Base-by-base conservation (phyloP, 192 early-diverging fungal genomes). In the Coemansia reversa region DNA sequence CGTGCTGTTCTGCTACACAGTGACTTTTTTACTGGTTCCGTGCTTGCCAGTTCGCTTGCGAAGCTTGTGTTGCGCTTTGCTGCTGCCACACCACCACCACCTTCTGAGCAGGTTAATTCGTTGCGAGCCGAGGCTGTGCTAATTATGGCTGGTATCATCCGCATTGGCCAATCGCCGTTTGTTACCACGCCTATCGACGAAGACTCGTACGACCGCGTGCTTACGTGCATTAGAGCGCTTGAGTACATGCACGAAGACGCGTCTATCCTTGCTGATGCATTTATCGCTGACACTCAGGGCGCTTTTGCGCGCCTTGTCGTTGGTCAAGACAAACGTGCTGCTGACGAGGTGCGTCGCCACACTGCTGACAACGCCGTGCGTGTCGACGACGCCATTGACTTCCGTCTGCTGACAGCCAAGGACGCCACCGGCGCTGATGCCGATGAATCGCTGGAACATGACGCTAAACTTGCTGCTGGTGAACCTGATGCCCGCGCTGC, bases 111-210 rank as follows among this genome's bases (percentile, higher is more conserved):
- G 53, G 73, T 85, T 32, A 98, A 99, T 75, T 83, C 90, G 25
- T 86, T 92, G 51, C 88, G 88, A n/a, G 91, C 95, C n/a, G 96
- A 97, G 74, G 93, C 93, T 7, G 95, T 98, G 93, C 83, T 98
- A 68, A 98, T 99, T 59, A 93, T 99, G 93, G 93, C 96, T 3
- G 90, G 91, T 63, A 90, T 99, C 33, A 88, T 98, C 57, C 89
- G 95, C 53, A 87, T 95, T 32, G 97, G 97, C 11, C 91, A 92
- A 67, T 94, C 94, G 11, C 81, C 88, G 60, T 94, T 96, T 76
- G 88, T 85, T 24, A 73, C 88, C 42, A 84, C 85, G n/a, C 89
- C 89, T 2, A 97, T 99, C 62, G 97, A 99, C 75, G 97, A 99
- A 73, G 97, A 99, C 81, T 94, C 95, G 12, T 87, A 92, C 60